Percentiles rank a stretch among this genome's conserved stretches.
Evolutionary conservation across 2,329 filamentous ascomycete genomes (phyloP).

Genomic region (Didymella keratinophila): DNA sequence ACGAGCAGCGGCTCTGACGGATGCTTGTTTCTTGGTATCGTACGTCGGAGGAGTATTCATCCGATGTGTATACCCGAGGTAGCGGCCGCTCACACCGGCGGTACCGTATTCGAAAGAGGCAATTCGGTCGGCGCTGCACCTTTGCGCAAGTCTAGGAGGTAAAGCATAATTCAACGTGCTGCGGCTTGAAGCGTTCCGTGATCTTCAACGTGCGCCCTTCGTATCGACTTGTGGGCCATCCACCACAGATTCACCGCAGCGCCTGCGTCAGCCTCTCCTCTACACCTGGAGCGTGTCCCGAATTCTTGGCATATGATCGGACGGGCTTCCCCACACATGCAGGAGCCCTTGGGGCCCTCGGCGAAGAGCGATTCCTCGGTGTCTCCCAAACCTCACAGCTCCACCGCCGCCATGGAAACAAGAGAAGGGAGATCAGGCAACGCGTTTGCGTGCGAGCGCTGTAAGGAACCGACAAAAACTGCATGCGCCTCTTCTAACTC

Average conservation of each 20-base stretch:
- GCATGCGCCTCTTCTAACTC: slow-evolving; percentile 11
- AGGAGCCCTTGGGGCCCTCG: slow-evolving; percentile 28
- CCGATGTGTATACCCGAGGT: slow-evolving; percentile 39
- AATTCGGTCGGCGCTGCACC: slow-evolving; percentile 14
- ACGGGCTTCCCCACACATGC: slow-evolving; percentile 49
- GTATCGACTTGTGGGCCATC: slow-evolving; percentile 5
- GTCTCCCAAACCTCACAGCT: slow-evolving; percentile 35
- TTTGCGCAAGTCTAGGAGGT: slow-evolving; percentile 3
- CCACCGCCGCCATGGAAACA: slow-evolving; percentile 44
- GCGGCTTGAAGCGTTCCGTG: slow-evolving; percentile 9
- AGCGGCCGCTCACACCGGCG: slow-evolving; percentile 25
- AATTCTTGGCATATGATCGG: slow-evolving; percentile 47
- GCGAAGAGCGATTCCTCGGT: slow-evolving; percentile 30
- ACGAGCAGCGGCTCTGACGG: slow-evolving; percentile 28
- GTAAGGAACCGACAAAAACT: slow-evolving; percentile 17
- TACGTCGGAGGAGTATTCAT: slow-evolving; percentile 37
- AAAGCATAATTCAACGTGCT: slow-evolving; percentile 6
- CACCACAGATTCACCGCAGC: slow-evolving; percentile 4
- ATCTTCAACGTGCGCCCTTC: slow-evolving; percentile 7
- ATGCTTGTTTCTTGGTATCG: slow-evolving; percentile 33
- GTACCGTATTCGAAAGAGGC: slow-evolving; percentile 13
- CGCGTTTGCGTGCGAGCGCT: slow-evolving; percentile 49
- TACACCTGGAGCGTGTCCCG: slow-evolving; percentile 30
- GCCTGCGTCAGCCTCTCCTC: slow-evolving; percentile 10
- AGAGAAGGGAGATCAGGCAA: slow-evolving; percentile 49